phyloP scores from a whole-genome alignment of 192 early-diverging fungal species.

The Gonapodya sp. region DNA sequence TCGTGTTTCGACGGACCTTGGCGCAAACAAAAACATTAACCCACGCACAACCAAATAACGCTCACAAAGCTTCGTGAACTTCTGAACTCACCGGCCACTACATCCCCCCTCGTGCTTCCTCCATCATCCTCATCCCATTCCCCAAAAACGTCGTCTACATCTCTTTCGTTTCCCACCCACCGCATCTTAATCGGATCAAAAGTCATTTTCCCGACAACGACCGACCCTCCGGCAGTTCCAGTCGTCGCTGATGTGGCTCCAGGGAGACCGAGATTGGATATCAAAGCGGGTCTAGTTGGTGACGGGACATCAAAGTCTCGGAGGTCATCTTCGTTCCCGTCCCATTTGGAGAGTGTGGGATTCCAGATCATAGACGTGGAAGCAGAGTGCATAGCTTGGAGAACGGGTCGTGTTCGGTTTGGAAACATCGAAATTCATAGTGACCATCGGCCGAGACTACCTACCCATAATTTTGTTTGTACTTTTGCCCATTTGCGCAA shows the following conservation, averaged over 20 bases:
- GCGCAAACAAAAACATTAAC: background rate
- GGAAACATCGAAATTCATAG: background rate
- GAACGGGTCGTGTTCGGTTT: background rate
- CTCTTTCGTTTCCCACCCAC: background rate
- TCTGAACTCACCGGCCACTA: background rate
- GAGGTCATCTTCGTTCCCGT: constrained; percentile 3
- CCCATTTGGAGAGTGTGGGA: constrained; percentile 3
- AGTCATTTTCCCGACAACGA: background rate
- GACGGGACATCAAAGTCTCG: constrained; percentile 8
- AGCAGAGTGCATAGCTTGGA: background rate
- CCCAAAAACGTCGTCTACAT: background rate
- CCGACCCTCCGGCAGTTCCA: too few relatives aligned
- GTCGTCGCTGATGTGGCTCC: background rate
- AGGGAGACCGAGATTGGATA: background rate
- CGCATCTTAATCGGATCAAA: constrained; percentile 2
- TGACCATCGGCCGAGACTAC: background rate
- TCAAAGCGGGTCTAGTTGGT: background rate
- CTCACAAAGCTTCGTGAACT: background rate
- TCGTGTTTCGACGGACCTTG: background rate
- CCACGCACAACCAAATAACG: background rate
- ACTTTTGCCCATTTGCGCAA: background rate
- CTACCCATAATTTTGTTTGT: background rate
- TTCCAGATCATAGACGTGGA: constrained; percentile 4
- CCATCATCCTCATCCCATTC: background rate
- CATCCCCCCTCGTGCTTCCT: background rate